A percentile compares a stretch with the other conserved stretches of the same genome.
Conservation (phyloP, 495 filamentous ascomycete genomes). For the Sporormia fimetaria region DNA sequence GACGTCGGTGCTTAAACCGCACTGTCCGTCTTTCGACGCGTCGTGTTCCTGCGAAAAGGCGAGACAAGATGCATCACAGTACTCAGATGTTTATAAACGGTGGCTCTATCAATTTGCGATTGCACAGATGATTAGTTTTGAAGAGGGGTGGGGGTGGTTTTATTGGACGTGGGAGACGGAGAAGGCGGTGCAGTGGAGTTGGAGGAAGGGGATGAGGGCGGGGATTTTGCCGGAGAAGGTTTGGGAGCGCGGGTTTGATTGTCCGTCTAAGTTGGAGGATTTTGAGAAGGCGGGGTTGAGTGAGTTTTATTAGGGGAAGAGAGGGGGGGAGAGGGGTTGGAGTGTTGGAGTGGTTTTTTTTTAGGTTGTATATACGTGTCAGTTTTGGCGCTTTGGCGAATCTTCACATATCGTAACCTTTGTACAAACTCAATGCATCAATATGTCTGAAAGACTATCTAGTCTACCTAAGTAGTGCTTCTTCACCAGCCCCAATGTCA, state of each 20-base stretch:
- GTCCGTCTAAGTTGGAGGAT: slow-evolving; percentile 54
- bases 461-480: no score
- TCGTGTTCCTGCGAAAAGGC: slow-evolving; percentile 62
- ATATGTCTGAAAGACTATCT: no score
- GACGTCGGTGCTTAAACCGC: slow-evolving; percentile 45
- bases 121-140: slow-evolving; percentile 89
- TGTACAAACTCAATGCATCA: no score
- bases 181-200: slow-evolving; percentile 83
- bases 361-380: no score
- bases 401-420: no score
- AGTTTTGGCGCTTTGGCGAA: no score
- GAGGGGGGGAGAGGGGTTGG: neutral
- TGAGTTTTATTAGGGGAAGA: slow-evolving; percentile 52
- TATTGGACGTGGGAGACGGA: slow-evolving; percentile 93
- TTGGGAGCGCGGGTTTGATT: slow-evolving; percentile 65
- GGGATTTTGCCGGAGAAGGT: slow-evolving; percentile 75
- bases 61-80: slow-evolving; percentile 58
- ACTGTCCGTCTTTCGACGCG: slow-evolving; percentile 53
- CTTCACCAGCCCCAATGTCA: no score
- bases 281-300: slow-evolving; percentile 50
- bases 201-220: slow-evolving; percentile 68
- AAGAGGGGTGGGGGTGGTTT: slow-evolving; percentile 90
- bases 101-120: slow-evolving; percentile 85
- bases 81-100: slow-evolving; percentile 65
- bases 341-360: no score